Evolutionary conservation across 352 stramenopile species (phyloP), one percentile per base, ranked within the genome.

Genomic region (Globisporangium splendens): DNA sequence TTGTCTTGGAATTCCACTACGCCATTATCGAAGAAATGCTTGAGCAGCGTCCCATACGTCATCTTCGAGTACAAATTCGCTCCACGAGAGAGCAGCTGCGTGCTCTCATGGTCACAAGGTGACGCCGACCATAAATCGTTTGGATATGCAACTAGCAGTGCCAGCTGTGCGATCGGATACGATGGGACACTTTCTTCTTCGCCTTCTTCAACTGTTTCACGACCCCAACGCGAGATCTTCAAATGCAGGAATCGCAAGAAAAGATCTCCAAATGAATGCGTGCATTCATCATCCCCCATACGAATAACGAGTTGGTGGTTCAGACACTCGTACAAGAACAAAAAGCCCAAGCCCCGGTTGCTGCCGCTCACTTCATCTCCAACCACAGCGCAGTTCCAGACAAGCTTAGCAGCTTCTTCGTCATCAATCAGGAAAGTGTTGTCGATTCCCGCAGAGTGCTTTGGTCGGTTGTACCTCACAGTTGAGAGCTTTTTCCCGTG

Each of bases 311-410:
- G 65, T 49, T 93, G 79, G 13, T 74, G 65, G 56, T 89, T 86
- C 1, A 95, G 48, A 50, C 83, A 93, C 51, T 95, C 83, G 52
- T 94, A 95, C 47, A 95, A 63, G 47, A 94, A 93, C 21, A 94
- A 38, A 46, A 88, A 94, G 1, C 84, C 86, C 18, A 93, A 39
- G 0, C 85, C 80, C 35, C 86, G 83, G 43, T 93, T 95, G 28
- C 77, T 72, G 35, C 86, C 86, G 49, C 84, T 93, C 33, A 92
- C 75, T 62, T 95, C 86, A 48, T 95, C 86, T 6, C 83, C 81
- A 24, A 95, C 75, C 35, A 93, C 70, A 0, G 77, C 77, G 31
- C 83, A 91, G 43, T 93, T 91, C 86, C 86, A 95, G 7, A 93
- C 70, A 1, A 95, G 69, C 56, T 93, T 93, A 5, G 78, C 74